Percentiles rank a stretch among this genome's conserved stretches.
phyloP scores from a whole-genome alignment of 2,329 filamentous ascomycete species.

The Aureobasidium sp. region DNA sequence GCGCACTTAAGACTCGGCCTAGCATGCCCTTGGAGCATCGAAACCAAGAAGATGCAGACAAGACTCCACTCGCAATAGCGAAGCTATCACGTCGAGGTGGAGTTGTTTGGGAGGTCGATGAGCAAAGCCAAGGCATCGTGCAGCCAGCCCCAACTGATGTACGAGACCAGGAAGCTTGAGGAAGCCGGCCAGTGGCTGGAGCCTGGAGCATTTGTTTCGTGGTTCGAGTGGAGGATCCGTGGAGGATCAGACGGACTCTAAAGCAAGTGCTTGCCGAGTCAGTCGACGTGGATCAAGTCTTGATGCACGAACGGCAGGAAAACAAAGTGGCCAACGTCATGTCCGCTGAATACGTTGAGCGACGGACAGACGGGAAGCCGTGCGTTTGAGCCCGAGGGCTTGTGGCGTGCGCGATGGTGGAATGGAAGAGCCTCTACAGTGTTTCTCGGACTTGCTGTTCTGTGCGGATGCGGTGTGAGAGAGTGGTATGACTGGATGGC shows the following conservation, averaged over 20 bases:
- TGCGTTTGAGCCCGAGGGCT: not conserved
- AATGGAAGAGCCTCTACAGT: not conserved
- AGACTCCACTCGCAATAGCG: not conserved
- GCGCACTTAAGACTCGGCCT: not conserved
- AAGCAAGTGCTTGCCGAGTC: not conserved
- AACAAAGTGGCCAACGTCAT: not conserved
- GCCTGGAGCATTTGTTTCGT: not conserved
- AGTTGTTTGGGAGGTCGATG: not conserved
- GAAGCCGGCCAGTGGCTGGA: no score
- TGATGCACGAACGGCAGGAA: constrained; percentile 4
- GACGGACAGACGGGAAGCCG: not conserved
- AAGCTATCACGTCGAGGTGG: not conserved
- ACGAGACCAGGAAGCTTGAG: constrained; percentile 8
- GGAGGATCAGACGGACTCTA: not conserved
- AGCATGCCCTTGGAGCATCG: not conserved
- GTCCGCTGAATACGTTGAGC: not conserved
- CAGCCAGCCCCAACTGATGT: not conserved
- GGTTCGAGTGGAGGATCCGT: not conserved
- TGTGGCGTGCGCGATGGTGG: constrained; percentile 2
- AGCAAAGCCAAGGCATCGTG: not conserved
- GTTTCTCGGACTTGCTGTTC: not conserved
- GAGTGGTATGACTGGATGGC: constrained; percentile 2
- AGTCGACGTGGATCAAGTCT: constrained; percentile 3
- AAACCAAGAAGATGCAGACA: not conserved
- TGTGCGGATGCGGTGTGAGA: not conserved